These are phyloP conservation scores for Trichoderma endophyticum DNA, from an alignment of 2,329 filamentous ascomycete species.

Conservation along the genomic window DNA sequence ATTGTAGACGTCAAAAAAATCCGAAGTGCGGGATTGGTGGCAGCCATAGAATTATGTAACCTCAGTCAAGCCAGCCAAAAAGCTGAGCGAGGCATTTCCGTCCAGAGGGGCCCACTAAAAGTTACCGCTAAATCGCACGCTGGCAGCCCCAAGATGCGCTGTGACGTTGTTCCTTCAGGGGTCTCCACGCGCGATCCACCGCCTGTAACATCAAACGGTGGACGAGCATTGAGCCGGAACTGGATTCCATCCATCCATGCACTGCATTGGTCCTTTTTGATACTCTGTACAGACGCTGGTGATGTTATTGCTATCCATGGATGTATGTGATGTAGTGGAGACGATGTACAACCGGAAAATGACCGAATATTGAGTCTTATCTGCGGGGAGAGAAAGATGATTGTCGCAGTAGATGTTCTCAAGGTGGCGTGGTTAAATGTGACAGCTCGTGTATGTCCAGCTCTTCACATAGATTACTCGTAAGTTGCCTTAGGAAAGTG, in stretches of 20 bases:
- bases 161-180: slow-evolving; percentile 11
- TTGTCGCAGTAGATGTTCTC: background rate
- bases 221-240: background rate
- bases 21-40: background rate
- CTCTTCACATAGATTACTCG: background rate
- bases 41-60: slow-evolving; percentile 7
- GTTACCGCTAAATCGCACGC: background rate
- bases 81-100: background rate
- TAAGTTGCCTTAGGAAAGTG: background rate
- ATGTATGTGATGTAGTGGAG: background rate
- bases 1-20: background rate
- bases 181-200: background rate
- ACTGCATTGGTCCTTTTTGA: background rate
- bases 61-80: too few species aligned
- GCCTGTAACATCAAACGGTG: background rate
- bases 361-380: background rate
- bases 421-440: too few species aligned
- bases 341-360: background rate
- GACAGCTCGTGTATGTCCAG: too few species aligned
- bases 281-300: background rate
- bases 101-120: background rate
- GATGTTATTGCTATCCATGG: background rate
- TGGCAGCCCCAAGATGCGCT: slow-evolving; percentile 7
- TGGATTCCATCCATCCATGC: too few species aligned
- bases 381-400: background rate